Evolutionary conservation across 352 stramenopile genomes (phyloP).

Genomic region (Pythium volutum): DNA sequence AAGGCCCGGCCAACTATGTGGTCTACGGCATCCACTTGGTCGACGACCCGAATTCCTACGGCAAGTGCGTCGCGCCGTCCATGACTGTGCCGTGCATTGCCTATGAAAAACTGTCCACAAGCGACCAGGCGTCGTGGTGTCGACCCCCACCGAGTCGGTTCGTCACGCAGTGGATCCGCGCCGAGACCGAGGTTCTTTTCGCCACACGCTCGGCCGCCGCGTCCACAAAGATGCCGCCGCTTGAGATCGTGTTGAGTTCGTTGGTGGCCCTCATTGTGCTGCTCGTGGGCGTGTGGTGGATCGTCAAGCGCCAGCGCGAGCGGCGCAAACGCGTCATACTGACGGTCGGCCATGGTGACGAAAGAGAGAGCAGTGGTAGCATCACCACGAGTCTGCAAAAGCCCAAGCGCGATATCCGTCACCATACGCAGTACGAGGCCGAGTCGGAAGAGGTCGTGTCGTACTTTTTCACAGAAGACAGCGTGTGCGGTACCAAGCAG

Average conservation of each 20-base stretch:
- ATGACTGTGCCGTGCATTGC: slow-evolving; percentile 45
- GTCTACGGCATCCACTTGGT: slow-evolving; percentile 43
- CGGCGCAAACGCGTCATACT: neutral
- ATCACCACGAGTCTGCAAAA: too few relatives aligned
- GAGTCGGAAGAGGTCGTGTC: slow-evolving; percentile 16
- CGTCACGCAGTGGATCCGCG: slow-evolving; percentile 38
- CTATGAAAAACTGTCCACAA: slow-evolving; percentile 16
- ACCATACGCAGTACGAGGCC: neutral
- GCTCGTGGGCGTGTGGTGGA: slow-evolving; percentile 13
- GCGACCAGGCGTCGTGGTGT: slow-evolving; percentile 26
- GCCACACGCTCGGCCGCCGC: neutral
- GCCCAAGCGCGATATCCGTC: neutral
- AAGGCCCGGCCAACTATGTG: slow-evolving; percentile 10
- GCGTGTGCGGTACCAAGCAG: neutral
- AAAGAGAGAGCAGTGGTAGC: neutral
- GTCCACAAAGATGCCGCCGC: neutral
- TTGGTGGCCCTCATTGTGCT: slow-evolving; percentile 1
- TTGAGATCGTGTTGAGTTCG: slow-evolving; percentile 16
- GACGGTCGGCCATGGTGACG: neutral
- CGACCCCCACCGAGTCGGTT: slow-evolving; percentile 28
- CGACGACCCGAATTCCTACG: slow-evolving; percentile 37
- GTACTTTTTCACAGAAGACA: slow-evolving; percentile 26
- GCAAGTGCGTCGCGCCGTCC: slow-evolving; percentile 37
- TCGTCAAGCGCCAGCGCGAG: slow-evolving; percentile 3
- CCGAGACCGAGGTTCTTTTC: slow-evolving; percentile 19